phyloP scores from a whole-genome alignment of 805 yeast species.

The Lachancea meyersii region DNA sequence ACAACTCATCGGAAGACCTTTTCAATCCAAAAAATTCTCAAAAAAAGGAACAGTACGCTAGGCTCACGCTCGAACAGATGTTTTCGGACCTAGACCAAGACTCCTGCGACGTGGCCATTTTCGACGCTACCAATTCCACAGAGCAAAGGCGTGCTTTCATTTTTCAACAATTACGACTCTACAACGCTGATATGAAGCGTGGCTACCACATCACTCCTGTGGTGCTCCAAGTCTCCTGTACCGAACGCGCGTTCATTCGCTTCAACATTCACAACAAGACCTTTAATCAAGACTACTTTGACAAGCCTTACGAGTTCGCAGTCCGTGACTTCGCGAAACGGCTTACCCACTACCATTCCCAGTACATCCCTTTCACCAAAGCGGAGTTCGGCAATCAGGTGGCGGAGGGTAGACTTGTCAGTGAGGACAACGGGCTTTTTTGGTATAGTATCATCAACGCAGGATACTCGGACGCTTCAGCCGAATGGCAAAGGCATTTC shows the following conservation, averaged over 20 bases:
- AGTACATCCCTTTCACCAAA: constrained; percentile 25
- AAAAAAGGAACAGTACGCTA: constrained; percentile 47
- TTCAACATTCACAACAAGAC: constrained; percentile 63
- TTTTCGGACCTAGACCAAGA: constrained; percentile 38
- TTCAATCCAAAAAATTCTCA: constrained; percentile 38
- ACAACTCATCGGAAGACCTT: constrained; percentile 35
- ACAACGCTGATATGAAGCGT: constrained; percentile 11
- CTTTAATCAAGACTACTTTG: constrained; percentile 52
- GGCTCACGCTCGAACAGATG: constrained; percentile 42
- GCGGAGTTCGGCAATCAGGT: constrained; percentile 19
- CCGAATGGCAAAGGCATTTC: constrained; percentile 11
- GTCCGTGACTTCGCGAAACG: constrained; percentile 55
- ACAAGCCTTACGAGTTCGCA: constrained; percentile 46
- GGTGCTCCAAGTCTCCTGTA: constrained; percentile 54
- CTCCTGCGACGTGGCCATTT: constrained; percentile 48
- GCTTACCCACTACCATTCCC: constrained; percentile 41
- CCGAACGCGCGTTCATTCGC: constrained; percentile 44
- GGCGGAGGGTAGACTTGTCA: constrained; percentile 9
- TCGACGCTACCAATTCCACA: constrained; percentile 57
- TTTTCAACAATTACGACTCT: constrained; percentile 20
- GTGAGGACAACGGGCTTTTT: constrained; percentile 16
- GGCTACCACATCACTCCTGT: constrained; percentile 39
- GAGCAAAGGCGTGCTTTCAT: constrained; percentile 35
- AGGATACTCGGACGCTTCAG: constrained; percentile 13
- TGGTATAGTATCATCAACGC: constrained; percentile 21